Evolutionary conservation across 768 basidiomycete genomes (phyloP).

Genomic region (Clitopilus passeckerianus): DNA sequence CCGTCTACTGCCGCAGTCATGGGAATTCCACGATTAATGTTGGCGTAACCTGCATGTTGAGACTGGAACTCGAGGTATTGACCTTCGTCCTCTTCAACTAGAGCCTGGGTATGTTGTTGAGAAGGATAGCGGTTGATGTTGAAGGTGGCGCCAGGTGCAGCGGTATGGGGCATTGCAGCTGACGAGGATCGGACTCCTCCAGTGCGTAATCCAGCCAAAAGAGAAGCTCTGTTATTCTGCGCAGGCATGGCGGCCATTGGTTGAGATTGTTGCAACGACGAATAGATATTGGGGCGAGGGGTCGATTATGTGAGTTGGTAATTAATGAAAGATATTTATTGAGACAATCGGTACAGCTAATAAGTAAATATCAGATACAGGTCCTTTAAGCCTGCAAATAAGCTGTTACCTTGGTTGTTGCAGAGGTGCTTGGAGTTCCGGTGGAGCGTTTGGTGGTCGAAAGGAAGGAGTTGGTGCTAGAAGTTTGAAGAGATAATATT

Average conservation of each 20-base stretch:
- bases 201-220: constrained; percentile 84
- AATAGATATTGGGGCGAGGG: constrained; percentile 18
- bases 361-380: neutral
- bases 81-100: constrained; percentile 63
- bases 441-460: neutral
- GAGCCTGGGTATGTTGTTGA: constrained; percentile 29
- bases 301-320: constrained; percentile 22
- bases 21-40: constrained; percentile 39
- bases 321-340: constrained; percentile 32
- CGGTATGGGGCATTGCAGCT: constrained; percentile 57
- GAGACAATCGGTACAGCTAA: constrained; percentile 28
- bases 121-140: constrained; percentile 54
- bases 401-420: constrained; percentile 2
- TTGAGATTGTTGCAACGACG: constrained; percentile 23
- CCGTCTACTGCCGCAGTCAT: constrained; percentile 74
- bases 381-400: constrained; percentile 4
- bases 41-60: constrained; percentile 39
- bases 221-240: constrained; percentile 69
- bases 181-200: constrained; percentile 84
- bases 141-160: constrained; percentile 60
- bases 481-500: constrained; percentile 15
- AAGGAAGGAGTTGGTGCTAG: constrained; percentile 3
- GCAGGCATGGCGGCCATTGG: constrained; percentile 37
- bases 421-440: neutral
- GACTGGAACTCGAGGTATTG: constrained; percentile 54